A percentile compares a stretch with the other conserved stretches of the same genome.
Conservation (phyloP, 2,329 filamentous ascomycete genomes). For the Alternaria arbusti region DNA sequence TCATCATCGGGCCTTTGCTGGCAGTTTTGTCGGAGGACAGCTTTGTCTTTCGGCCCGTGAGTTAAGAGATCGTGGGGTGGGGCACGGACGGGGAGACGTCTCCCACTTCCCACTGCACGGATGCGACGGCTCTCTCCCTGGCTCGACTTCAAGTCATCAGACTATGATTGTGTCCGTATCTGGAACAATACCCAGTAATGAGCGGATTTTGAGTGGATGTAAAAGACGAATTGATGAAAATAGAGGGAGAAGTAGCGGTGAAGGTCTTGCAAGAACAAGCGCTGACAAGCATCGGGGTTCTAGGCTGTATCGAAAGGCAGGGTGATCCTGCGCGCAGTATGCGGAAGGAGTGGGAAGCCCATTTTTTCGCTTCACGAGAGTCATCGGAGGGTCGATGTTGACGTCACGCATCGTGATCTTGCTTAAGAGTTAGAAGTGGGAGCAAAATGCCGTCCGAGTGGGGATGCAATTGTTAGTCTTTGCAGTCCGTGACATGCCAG, state of each 20-base stretch:
- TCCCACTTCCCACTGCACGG: constrained; percentile 5
- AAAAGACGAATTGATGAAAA: not conserved
- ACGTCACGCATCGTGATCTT: constrained; percentile 35
- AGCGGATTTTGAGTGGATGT: not conserved
- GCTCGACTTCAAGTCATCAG: constrained; percentile 5
- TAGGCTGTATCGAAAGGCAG: constrained; percentile 1
- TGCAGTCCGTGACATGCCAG: constrained; percentile 9
- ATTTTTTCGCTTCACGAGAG: constrained; percentile 3
- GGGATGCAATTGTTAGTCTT: constrained; percentile 18
- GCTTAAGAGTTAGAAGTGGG: constrained; percentile 3
- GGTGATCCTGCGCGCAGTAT: not conserved
- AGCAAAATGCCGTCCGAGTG: constrained; percentile 25
- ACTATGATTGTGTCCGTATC: constrained; percentile 1
- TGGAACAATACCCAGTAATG: not conserved
- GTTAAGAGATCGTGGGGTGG: constrained; percentile 15
- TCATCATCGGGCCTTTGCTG: constrained; percentile 17
- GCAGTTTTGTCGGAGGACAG: constrained; percentile 11
- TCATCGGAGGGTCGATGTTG: constrained; percentile 11
- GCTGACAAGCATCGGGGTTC: not conserved
- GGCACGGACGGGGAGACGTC: constrained; percentile 10
- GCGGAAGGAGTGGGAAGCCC: constrained; percentile 2
- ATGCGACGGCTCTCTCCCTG: constrained; percentile 21
- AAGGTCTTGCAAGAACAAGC: not conserved
- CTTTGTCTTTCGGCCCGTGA: constrained; percentile 13
- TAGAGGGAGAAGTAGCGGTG: constrained; percentile 15